These are phyloP conservation scores for Cutaneotrichosporon arboriforme DNA, from an alignment of 1,284 basidiomycete genomes.

Conservation along the genomic window DNA sequence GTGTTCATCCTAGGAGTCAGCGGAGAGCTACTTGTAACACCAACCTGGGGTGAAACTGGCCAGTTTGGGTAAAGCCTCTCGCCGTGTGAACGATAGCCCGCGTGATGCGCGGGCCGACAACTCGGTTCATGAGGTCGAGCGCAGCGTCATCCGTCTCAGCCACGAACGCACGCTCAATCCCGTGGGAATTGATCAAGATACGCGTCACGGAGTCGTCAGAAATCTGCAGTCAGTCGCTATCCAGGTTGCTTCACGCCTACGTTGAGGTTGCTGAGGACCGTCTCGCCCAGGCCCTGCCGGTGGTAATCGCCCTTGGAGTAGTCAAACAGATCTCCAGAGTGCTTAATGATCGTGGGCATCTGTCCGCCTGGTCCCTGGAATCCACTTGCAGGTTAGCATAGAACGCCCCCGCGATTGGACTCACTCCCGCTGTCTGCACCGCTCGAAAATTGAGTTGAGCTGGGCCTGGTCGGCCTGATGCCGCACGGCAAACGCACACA, in stretches of 20 bases:
- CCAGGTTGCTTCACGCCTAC: no score
- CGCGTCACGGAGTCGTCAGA: slow-evolving; percentile 69
- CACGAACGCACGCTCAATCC: slow-evolving; percentile 70
- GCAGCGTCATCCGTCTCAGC: slow-evolving; percentile 59
- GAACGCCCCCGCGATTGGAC: background rate
- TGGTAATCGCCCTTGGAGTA: slow-evolving; percentile 60
- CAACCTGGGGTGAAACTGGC: background rate
- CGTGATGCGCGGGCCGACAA: slow-evolving; percentile 26
- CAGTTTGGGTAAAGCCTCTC: slow-evolving; percentile 14
- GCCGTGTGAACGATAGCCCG: slow-evolving; percentile 25
- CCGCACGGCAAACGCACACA: slow-evolving; percentile 74
- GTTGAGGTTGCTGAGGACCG: slow-evolving; percentile 76
- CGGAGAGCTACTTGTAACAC: background rate
- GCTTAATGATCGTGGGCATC: background rate
- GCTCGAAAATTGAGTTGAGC: slow-evolving; percentile 60
- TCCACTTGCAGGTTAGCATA: background rate
- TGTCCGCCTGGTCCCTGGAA: background rate
- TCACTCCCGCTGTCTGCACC: slow-evolving; percentile 30
- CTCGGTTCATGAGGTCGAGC: slow-evolving; percentile 53
- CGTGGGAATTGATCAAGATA: slow-evolving; percentile 67
- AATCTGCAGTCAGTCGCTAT: slow-evolving; percentile 53
- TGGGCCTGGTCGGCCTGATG: slow-evolving; percentile 61
- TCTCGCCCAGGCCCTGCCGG: slow-evolving; percentile 54
- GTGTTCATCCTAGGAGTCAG: background rate
- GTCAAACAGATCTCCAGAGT: slow-evolving; percentile 65